Percentiles rank a stretch among this genome's conserved stretches.
Evolutionary conservation across 2,329 filamentous ascomycete genomes (phyloP).

Genomic region (Fonsecaea multimorphosa): DNA sequence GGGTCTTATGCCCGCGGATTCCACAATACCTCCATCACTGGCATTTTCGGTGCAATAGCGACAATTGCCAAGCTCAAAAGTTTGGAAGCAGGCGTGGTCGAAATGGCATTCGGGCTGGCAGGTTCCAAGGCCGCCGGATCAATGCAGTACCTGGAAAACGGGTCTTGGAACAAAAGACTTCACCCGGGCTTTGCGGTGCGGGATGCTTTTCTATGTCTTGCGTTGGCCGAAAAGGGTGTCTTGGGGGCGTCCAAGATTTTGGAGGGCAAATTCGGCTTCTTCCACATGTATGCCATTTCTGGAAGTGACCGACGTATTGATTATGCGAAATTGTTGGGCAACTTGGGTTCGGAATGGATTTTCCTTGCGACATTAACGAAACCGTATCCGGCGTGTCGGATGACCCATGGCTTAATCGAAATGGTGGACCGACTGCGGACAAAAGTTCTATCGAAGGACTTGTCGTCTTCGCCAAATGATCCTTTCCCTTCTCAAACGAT

Average conservation of each 20-base stretch:
- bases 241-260: conserved; percentile 22
- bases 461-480: no score
- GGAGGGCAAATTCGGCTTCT: conserved; percentile 28
- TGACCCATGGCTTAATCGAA: conserved; percentile 29
- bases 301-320: background rate
- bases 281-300: conserved; percentile 15
- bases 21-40: conserved; percentile 45
- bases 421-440: background rate
- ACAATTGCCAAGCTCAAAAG: conserved; percentile 41
- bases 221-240: conserved; percentile 44
- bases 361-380: conserved; percentile 23
- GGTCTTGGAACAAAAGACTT: conserved; percentile 47
- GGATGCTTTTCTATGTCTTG: conserved; percentile 45
- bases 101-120: no score
- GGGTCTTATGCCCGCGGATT: conserved; percentile 44
- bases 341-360: conserved; percentile 24
- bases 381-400: conserved; percentile 28
- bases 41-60: conserved; percentile 46
- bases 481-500: no score
- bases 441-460: background rate
- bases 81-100: conserved; percentile 35
- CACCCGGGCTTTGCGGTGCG: conserved; percentile 48
- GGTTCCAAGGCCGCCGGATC: no score
- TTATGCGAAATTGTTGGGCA: no score
- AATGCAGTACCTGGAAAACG: no score